Percentiles rank a stretch among this genome's conserved stretches.
Conservation (phyloP, 768 basidiomycete genomes). For the Tephrocybe sp. region DNA sequence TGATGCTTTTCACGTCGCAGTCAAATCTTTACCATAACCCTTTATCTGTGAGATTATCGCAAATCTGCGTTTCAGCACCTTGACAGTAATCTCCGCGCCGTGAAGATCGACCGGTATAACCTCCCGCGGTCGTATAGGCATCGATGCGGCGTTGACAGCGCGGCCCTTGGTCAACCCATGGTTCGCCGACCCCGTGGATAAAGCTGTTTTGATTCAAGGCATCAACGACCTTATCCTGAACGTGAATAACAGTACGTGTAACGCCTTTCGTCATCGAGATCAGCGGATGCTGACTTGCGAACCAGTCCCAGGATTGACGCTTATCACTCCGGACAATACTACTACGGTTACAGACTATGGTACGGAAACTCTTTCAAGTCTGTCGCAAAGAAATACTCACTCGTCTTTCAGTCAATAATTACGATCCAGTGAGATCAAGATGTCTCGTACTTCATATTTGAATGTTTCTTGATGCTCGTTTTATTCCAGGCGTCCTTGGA, state of each 20-base stretch:
- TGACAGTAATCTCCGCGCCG: conserved; percentile 1
- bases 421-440: conserved; percentile 23
- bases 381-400: conserved; percentile 1
- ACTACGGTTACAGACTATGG: conserved; percentile 56
- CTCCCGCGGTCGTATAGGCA: conserved; percentile 63
- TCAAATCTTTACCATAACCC: conserved; percentile 62
- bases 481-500: conserved; percentile 38
- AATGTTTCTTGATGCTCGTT: not conserved
- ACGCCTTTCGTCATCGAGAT: not conserved
- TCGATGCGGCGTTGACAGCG: conserved; percentile 50
- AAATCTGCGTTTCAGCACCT: not conserved
- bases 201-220: conserved; percentile 46
- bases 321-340: conserved; percentile 62
- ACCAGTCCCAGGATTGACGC: conserved; percentile 46
- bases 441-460: not conserved
- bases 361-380: conserved; percentile 21
- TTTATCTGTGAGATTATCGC: conserved; percentile 45
- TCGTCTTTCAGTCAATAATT: conserved; percentile 34
- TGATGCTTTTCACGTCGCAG: conserved; percentile 18
- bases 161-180: conserved; percentile 53
- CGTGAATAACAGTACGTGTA: conserved; percentile 38
- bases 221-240: conserved; percentile 48
- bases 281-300: conserved; percentile 5
- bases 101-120: conserved; percentile 57
- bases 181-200: conserved; percentile 60